phyloP scores from a whole-genome alignment of 148 eudicot species.

The Rhododendron ferrugineum region DNA sequence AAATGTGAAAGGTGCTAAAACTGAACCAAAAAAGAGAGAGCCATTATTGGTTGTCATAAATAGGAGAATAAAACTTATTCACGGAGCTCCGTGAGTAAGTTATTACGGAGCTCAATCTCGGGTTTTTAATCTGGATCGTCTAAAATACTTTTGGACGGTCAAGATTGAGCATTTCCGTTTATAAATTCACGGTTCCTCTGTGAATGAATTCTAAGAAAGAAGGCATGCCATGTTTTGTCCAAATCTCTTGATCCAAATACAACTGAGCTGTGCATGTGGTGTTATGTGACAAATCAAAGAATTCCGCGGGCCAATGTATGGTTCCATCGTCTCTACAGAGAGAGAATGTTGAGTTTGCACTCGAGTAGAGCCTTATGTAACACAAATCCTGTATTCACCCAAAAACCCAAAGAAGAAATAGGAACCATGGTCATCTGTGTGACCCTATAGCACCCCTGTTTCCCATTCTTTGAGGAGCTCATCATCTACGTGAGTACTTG shows the following conservation, averaged over 20 bases:
- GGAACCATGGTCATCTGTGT: slow-evolving; percentile 40
- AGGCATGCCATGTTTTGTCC: too few relatives aligned
- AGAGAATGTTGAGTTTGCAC: slow-evolving; percentile 30
- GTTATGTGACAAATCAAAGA: not conserved
- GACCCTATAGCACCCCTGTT: slow-evolving; percentile 33
- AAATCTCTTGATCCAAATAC: not conserved
- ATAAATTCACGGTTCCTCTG: too few relatives aligned
- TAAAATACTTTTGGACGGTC: too few relatives aligned
- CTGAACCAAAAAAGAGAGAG: not conserved
- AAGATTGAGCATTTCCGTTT: too few relatives aligned
- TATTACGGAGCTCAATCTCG: too few relatives aligned
- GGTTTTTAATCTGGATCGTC: too few relatives aligned
- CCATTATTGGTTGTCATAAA: not conserved
- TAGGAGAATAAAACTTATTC: not conserved
- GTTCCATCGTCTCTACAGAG: slow-evolving; percentile 39
- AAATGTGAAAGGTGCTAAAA: not conserved
- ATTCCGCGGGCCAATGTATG: slow-evolving; percentile 8
- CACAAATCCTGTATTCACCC: slow-evolving; percentile 43
- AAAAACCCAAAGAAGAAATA: slow-evolving; percentile 42
- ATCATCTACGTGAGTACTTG: slow-evolving; percentile 17
- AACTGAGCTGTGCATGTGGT: not conserved
- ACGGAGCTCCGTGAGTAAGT: too few relatives aligned
- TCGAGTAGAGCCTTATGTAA: slow-evolving; percentile 23
- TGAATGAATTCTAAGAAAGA: too few relatives aligned
- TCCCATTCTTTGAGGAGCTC: slow-evolving; percentile 48